These are phyloP conservation scores for Kalmanozyma brasiliensis DNA, from an alignment of 1,284 basidiomycete species.

Conservation along the genomic window DNA sequence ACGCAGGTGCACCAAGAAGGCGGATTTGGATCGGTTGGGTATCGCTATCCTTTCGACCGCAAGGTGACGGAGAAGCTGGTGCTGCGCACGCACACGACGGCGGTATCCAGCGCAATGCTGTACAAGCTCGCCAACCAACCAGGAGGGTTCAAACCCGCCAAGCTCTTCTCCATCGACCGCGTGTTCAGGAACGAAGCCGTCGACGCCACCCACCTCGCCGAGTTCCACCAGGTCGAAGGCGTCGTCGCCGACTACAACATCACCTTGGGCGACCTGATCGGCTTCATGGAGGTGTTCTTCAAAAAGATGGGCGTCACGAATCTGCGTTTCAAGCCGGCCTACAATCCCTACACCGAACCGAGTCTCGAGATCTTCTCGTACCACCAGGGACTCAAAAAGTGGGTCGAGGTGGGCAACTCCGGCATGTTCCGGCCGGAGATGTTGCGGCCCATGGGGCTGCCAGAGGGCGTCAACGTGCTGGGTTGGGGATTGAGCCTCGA, in stretches of 20 bases:
- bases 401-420: slow-evolving; percentile 89
- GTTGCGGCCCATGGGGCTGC: slow-evolving; percentile 95
- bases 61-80: slow-evolving; percentile 91
- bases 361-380: slow-evolving; percentile 99
- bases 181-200: slow-evolving; percentile 99
- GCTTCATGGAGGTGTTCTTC: slow-evolving; percentile 79
- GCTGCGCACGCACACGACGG: slow-evolving; percentile 96
- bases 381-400: slow-evolving; percentile 91
- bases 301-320: slow-evolving; percentile 94
- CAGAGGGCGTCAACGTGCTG: slow-evolving; percentile 93
- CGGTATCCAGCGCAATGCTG: slow-evolving; percentile 92
- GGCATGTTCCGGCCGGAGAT: slow-evolving; percentile 99
- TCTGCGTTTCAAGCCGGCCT: slow-evolving; percentile 95
- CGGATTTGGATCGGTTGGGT: slow-evolving; percentile 93
- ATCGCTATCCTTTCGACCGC: slow-evolving; percentile 94
- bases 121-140: slow-evolving; percentile 77
- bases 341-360: slow-evolving; percentile 80
- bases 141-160: slow-evolving; percentile 90
- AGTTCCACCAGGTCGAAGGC: slow-evolving; percentile 99
- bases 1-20: slow-evolving; percentile 87
- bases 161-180: slow-evolving; percentile 96
- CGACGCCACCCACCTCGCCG: slow-evolving; percentile 98
- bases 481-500: slow-evolving; percentile 97
- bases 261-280: slow-evolving; percentile 96
- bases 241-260: slow-evolving; percentile 94